phyloP scores from a whole-genome alignment of 1,139 yeast species.

The Yamadazyma friedrichii region DNA sequence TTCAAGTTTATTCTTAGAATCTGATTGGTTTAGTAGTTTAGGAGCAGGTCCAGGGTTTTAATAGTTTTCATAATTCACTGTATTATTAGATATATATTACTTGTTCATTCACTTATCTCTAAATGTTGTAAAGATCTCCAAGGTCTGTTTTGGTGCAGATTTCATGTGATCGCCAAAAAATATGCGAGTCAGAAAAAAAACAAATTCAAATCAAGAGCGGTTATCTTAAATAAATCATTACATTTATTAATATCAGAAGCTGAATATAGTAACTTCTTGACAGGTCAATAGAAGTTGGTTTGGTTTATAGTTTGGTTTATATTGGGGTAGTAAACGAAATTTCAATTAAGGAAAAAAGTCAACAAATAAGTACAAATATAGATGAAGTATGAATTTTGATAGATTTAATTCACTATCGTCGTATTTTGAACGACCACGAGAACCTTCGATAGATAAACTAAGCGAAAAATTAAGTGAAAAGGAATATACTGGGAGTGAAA shows the following conservation, averaged over 20 bases:
- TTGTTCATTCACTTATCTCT: no score
- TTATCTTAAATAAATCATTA: no score
- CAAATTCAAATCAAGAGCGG: background rate
- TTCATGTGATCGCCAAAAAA: no score
- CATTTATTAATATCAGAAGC: background rate
- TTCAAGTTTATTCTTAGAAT: constrained; percentile 16
- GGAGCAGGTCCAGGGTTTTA: constrained; percentile 38
- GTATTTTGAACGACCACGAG: constrained; percentile 1
- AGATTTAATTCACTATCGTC: constrained; percentile 26
- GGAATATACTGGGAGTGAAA: constrained; percentile 3
- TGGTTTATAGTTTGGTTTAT: no score
- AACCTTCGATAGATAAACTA: background rate
- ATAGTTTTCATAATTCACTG: constrained; percentile 2
- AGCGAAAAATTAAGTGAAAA: background rate
- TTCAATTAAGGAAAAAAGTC: background rate
- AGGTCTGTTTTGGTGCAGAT: no score
- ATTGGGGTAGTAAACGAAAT: no score
- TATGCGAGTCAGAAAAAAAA: background rate
- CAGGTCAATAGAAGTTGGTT: no score
- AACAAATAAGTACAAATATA: background rate
- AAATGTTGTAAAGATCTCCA: no score
- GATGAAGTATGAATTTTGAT: constrained; percentile 41
- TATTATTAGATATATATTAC: no score
- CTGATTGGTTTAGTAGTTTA: constrained; percentile 38
- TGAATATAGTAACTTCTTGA: no score